Base-by-base conservation (phyloP, 495 filamentous ascomycete species). In the Cairneyella variabilis region DNA sequence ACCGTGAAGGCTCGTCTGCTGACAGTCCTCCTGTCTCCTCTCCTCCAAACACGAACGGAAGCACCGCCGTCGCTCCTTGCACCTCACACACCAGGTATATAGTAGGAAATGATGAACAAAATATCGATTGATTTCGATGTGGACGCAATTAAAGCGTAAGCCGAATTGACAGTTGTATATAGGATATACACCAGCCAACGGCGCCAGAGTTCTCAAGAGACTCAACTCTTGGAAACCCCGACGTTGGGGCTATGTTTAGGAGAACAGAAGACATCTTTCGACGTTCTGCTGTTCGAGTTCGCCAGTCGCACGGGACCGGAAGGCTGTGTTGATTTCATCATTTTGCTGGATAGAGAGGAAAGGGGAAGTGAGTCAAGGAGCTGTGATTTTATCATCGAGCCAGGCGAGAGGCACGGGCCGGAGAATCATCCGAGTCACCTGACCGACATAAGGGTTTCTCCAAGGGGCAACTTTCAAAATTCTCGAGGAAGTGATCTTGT, bases 211-310 rank as follows among this genome's bases (percentile, higher is more conserved):
- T 63, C 56, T 62, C 59, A 62, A 71, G 53, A 58, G 64, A 69
- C 55, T 77, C 69, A 88, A 72, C 75, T 73, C 48, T 66, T 64
- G 57, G 66, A 64, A 59, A 87, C 87, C 86, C 86, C 86, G 64
- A 65, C 83, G 64, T 83, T 88, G 86, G 86, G 88, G 85, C 78
- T 86, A 81, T 83, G 60, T 38, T 37, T 64, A 57, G 72, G 61
- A 59, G 64, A 64, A 61, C 64, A 63, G 61, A 61, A 69, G 55
- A 66, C 75, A 71, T 74, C 59, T 53, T 70, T 37, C 42, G 60
- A 69, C 64, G 32, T 47, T 52, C 52, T 57, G 54, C 54, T 53
- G 57, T 55, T 58, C 42, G 59, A 51, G 38, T 38, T 48, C 36
- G 62, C 53, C 57, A 62, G 62, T 67, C 69, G 53, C 63, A 50